Percentiles rank a stretch among this genome's conserved stretches.
phyloP scores from a whole-genome alignment of 2,329 filamentous ascomycete species.

The Dendrostoma leiphaemia region DNA sequence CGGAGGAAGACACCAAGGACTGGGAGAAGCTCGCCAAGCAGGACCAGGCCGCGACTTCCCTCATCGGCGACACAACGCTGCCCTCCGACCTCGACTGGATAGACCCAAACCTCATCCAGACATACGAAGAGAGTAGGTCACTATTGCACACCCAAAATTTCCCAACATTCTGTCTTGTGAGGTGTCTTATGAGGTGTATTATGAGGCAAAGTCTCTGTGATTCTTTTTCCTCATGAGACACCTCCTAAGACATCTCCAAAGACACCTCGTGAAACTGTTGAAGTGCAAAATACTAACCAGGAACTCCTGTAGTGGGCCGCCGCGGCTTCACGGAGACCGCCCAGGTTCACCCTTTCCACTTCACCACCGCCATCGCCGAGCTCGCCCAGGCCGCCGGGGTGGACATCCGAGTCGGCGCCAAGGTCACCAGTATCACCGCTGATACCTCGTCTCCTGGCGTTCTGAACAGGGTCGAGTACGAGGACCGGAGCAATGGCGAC shows the following conservation, averaged over 20 bases:
- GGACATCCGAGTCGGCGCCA: constrained; percentile 63
- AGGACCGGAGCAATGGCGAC: constrained; percentile 43
- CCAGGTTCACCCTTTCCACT: constrained; percentile 89
- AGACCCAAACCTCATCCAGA: constrained; percentile 59
- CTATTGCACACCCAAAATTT: too few relatives aligned
- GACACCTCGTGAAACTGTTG: too few relatives aligned
- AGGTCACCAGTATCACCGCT: constrained; percentile 63
- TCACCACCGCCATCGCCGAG: constrained; percentile 80
- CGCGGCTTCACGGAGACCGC: constrained; percentile 72
- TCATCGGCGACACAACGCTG: constrained; percentile 58
- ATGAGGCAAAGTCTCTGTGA: too few relatives aligned
- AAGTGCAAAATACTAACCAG: too few relatives aligned
- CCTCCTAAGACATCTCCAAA: too few relatives aligned
- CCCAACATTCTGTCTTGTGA: too few relatives aligned
- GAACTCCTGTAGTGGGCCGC: too few relatives aligned
- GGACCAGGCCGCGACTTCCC: constrained; percentile 43
- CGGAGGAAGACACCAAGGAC: constrained; percentile 35
- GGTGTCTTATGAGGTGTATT: too few relatives aligned
- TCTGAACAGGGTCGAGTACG: constrained; percentile 60
- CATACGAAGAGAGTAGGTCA: constrained; percentile 80
- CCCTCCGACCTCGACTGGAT: constrained; percentile 86
- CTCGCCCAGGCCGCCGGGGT: constrained; percentile 70
- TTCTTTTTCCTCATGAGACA: too few relatives aligned
- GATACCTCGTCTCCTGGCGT: constrained; percentile 37
- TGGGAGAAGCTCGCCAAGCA: constrained; percentile 65